Conservation (phyloP, 1,139 yeast genomes). For the Ogataea hybrid region DNA sequence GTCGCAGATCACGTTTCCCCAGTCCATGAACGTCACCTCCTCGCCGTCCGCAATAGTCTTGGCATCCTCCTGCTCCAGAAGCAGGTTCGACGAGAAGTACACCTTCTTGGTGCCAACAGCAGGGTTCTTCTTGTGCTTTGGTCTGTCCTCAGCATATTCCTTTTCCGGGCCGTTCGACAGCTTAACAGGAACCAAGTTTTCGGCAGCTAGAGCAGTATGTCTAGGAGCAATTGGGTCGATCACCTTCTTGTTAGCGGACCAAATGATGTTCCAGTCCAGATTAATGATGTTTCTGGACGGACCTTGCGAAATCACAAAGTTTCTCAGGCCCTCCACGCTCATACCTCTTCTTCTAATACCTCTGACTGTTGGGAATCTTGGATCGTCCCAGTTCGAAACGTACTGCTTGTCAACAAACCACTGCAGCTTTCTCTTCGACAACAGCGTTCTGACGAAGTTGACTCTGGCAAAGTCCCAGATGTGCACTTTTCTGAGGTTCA, state of each 20-base stretch:
- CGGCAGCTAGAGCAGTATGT: conserved; percentile 71
- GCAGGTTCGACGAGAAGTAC: conserved; percentile 56
- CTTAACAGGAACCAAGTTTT: conserved; percentile 62
- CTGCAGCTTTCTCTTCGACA: conserved; percentile 95
- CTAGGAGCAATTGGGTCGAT: conserved; percentile 97
- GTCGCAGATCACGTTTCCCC: conserved; percentile 93
- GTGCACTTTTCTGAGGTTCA: conserved; percentile 84
- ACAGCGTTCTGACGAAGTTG: conserved; percentile 89
- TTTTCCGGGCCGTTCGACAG: conserved; percentile 69
- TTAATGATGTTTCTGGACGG: conserved; percentile 95
- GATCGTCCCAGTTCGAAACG: conserved; percentile 96
- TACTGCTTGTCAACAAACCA: conserved; percentile 93
- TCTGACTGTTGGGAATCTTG: conserved; percentile 98
- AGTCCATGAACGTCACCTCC: conserved; percentile 96
- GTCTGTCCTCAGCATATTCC: conserved; percentile 66
- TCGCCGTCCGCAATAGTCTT: conserved; percentile 65
- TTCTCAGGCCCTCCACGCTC: conserved; percentile 95
- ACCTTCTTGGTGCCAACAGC: conserved; percentile 86
- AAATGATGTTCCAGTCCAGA: conserved; percentile 93
- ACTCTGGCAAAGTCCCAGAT: conserved; percentile 98
- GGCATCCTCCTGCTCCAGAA: conserved; percentile 92
- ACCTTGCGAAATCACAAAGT: conserved; percentile 91
- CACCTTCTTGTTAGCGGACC: conserved; percentile 96
- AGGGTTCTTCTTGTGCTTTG: conserved; percentile 95
- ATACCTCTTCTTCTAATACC: conserved; percentile 99